These are phyloP conservation scores for Suillus subaureus DNA, from an alignment of 768 basidiomycete species.

Conservation along the genomic window DNA sequence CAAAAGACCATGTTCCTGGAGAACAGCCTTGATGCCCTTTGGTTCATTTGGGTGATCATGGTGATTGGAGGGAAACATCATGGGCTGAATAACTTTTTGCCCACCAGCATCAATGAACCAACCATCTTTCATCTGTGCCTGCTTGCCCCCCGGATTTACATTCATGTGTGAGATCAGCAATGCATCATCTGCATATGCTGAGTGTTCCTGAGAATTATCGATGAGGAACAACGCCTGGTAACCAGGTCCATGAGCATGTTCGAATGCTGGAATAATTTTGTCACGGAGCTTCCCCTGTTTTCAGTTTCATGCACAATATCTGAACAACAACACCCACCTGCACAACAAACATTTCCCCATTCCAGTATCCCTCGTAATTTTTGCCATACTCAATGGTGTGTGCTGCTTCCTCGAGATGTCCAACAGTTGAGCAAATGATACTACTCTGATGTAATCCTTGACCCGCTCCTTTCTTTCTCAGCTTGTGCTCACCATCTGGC, in stretches of 20 bases:
- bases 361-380: conserved; percentile 45
- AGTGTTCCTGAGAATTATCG: conserved; percentile 31
- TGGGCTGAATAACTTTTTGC: conserved; percentile 22
- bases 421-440: conserved; percentile 38
- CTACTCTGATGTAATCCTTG: conserved; percentile 39
- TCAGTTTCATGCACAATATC: conserved; percentile 10
- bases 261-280: conserved; percentile 15
- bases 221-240: conserved; percentile 17
- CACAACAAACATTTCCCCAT: conserved; percentile 23
- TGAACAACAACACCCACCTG: conserved; percentile 31
- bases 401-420: conserved; percentile 35
- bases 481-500: conserved; percentile 32
- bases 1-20: conserved; percentile 31
- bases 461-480: conserved; percentile 42
- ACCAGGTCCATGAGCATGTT: conserved; percentile 25
- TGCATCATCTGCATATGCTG: conserved; percentile 25
- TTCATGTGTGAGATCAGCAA: conserved; percentile 26
- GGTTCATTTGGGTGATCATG: conserved; percentile 26
- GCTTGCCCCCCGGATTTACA: conserved; percentile 25
- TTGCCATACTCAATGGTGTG: conserved; percentile 44
- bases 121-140: conserved; percentile 32
- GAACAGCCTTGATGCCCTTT: conserved; percentile 37
- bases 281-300: conserved; percentile 2
- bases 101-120: conserved; percentile 31
- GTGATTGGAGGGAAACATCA: conserved; percentile 40